Conservation (phyloP, 2,329 filamentous ascomycete genomes). For the Coniochaeta sp. region DNA sequence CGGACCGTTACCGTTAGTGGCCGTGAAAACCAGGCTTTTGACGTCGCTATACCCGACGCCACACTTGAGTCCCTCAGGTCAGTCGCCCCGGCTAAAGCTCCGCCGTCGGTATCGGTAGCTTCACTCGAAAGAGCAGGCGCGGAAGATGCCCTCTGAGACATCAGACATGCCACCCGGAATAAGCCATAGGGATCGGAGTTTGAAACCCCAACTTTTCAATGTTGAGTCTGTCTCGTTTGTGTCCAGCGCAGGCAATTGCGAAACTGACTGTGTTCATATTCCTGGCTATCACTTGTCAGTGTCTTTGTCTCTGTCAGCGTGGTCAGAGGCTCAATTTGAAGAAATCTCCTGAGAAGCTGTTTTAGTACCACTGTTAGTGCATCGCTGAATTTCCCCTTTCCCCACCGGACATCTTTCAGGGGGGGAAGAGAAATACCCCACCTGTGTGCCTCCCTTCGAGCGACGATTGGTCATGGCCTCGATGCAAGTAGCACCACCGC, state of each 20-base stretch:
- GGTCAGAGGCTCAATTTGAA: not conserved
- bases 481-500: not conserved
- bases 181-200: not conserved
- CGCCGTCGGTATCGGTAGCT: not conserved
- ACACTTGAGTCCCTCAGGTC: not conserved
- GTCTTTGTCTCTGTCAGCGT: not conserved
- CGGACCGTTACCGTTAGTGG: not conserved
- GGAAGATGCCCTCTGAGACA: not conserved
- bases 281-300: not conserved
- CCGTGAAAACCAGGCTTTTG: not conserved
- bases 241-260: not conserved
- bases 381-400: conserved; percentile 1
- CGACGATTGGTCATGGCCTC: not conserved
- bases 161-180: not conserved
- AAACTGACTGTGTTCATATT: not conserved
- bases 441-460: not conserved
- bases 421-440: not conserved
- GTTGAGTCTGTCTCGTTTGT: not conserved
- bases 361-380: not conserved
- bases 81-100: not conserved
- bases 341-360: not conserved
- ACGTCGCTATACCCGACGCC: not conserved
- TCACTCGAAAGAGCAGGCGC: not conserved
- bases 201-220: not conserved
- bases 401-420: not conserved